Evolutionary conservation across 2,329 filamentous ascomycete species (phyloP).

Genomic region (Thermomyces lanuginosus): DNA sequence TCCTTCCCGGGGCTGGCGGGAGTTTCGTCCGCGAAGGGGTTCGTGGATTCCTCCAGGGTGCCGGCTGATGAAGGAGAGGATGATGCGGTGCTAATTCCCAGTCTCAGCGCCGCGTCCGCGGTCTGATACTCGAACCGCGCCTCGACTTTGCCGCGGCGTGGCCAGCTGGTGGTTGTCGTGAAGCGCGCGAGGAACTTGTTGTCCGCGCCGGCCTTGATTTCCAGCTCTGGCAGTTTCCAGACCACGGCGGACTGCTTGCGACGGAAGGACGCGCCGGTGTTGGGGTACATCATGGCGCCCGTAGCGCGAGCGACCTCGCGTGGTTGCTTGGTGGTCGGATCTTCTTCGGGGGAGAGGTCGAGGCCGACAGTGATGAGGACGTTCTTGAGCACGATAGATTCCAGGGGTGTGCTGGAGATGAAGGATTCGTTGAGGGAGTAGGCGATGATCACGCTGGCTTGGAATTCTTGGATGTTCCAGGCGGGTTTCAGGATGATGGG

Average conservation of each 20-base stretch:
- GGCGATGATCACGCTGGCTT: constrained; percentile 70
- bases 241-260: constrained; percentile 30
- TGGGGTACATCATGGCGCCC: constrained; percentile 31
- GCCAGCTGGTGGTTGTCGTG: constrained; percentile 52
- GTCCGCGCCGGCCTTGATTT: constrained; percentile 37
- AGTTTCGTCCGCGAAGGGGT: constrained; percentile 34
- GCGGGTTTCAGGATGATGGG: constrained; percentile 57
- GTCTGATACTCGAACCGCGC: constrained; percentile 59
- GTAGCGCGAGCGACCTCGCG: constrained; percentile 26
- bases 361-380: constrained; percentile 50
- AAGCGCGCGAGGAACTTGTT: constrained; percentile 75
- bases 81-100: constrained; percentile 40
- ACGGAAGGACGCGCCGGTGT: constrained; percentile 28
- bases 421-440: constrained; percentile 70
- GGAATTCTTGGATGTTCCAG: constrained; percentile 72
- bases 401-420: constrained; percentile 21
- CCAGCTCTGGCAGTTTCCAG: constrained; percentile 34
- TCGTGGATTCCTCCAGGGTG: constrained; percentile 13
- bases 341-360: constrained; percentile 24
- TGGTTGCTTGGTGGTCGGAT: constrained; percentile 30
- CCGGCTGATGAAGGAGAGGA: constrained; percentile 2
- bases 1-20: constrained; percentile 11
- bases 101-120: constrained; percentile 42
- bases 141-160: constrained; percentile 62
- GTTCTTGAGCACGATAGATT: constrained; percentile 51